Evolutionary conservation across 257 asterid species (phyloP).

Genomic region (Solanum etuberosum): DNA sequence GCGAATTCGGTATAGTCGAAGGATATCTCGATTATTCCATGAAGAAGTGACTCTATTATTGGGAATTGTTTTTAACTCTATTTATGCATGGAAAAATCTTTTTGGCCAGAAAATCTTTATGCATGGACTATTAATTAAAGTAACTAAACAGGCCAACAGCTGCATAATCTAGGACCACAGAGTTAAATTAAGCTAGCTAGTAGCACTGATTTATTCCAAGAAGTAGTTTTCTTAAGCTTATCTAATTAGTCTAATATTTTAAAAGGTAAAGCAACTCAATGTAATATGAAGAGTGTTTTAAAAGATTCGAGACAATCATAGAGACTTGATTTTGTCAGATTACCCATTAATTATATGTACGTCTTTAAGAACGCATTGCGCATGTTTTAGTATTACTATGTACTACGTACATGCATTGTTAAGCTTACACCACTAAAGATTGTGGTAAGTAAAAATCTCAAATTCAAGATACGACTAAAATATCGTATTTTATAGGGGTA

Average conservation of each 20-base stretch:
- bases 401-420: background rate
- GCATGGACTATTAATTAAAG: background rate
- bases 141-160: background rate
- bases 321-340: background rate
- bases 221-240: background rate
- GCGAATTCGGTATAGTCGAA: too few relatives aligned
- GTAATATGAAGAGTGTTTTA: background rate
- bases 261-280: background rate
- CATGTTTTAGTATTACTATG: background rate
- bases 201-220: background rate
- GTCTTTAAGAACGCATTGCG: background rate
- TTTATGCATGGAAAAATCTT: background rate
- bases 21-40: too few relatives aligned
- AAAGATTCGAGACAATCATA: background rate
- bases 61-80: background rate
- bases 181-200: background rate
- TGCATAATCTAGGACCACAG: background rate
- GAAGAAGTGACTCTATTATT: background rate
- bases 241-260: background rate
- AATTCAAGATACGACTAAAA: too few relatives aligned
- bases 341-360: background rate
- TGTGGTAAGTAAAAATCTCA: too few relatives aligned
- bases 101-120: too few relatives aligned
- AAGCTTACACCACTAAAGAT: background rate
- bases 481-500: too few relatives aligned